Evolutionary conservation across 2,329 filamentous ascomycete genomes (phyloP).

Genomic region (Hypocrella siamensis): DNA sequence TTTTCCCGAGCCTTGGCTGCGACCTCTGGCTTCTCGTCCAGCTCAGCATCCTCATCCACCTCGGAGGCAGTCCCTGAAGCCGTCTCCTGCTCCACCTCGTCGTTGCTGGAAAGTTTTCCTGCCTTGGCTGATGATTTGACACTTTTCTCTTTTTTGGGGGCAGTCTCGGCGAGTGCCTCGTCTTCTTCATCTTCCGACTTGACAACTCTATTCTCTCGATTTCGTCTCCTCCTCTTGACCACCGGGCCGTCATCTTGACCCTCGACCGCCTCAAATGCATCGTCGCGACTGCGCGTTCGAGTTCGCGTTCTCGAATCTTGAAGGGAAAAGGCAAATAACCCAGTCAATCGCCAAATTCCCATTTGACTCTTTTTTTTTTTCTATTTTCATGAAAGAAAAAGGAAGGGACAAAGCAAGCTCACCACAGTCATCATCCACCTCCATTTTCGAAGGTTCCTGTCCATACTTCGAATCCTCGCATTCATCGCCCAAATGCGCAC

Average conservation of each 20-base stretch:
- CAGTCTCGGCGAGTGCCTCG: constrained; percentile 14
- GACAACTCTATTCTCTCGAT: constrained; percentile 14
- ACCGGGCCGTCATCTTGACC: constrained; percentile 31
- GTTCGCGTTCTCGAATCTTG: no score
- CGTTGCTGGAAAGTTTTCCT: constrained; percentile 12
- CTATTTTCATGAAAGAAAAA: no score
- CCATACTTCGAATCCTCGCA: constrained; percentile 2
- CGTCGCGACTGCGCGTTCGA: no score
- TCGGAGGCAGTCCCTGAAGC: constrained; percentile 20
- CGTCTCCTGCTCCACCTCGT: constrained; percentile 11
- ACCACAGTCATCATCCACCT: constrained; percentile 32
- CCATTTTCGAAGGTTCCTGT: constrained; percentile 10
- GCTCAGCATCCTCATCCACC: constrained; percentile 31
- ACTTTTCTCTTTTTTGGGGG: constrained; percentile 5
- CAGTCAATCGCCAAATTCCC: neutral
- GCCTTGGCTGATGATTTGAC: constrained; percentile 8
- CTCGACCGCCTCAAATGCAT: no score
- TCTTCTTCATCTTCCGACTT: constrained; percentile 38
- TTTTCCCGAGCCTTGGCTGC: constrained; percentile 65
- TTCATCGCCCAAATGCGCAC: neutral
- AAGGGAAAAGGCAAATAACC: neutral
- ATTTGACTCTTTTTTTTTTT: neutral
- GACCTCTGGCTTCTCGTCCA: constrained; percentile 50
- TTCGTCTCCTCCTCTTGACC: constrained; percentile 38
- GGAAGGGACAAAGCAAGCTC: constrained; percentile 17